Conservation (phyloP, 768 basidiomycete species). For the Lactifluus subvellereus region DNA sequence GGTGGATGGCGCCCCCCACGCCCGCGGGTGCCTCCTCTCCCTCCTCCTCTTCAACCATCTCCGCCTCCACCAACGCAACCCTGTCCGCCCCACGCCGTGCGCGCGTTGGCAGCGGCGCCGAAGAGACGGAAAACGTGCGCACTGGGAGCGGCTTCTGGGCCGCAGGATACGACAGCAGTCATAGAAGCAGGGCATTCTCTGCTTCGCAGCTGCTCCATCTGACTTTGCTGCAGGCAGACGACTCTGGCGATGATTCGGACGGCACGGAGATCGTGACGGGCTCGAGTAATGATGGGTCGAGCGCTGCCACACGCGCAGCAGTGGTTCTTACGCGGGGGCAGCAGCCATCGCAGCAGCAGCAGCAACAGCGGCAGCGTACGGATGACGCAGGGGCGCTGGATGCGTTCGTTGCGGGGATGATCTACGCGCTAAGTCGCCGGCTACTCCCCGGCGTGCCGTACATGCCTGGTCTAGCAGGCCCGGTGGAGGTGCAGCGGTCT, state of each 20-base stretch:
- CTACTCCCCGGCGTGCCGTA: slow-evolving; percentile 74
- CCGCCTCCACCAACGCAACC: background rate
- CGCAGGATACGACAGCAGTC: slow-evolving; percentile 42
- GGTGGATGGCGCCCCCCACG: slow-evolving; percentile 59
- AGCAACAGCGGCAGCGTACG: slow-evolving; percentile 27
- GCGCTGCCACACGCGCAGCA: slow-evolving; percentile 19
- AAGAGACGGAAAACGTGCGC: slow-evolving; percentile 41
- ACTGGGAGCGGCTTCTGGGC: slow-evolving; percentile 81
- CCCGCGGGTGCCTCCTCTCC: slow-evolving; percentile 24
- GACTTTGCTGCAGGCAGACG: slow-evolving; percentile 39
- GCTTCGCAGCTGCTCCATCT: slow-evolving; percentile 24
- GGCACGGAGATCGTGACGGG: slow-evolving; percentile 22
- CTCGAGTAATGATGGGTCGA: slow-evolving; percentile 28
- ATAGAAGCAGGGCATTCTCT: slow-evolving; percentile 53
- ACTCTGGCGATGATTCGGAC: slow-evolving; percentile 51
- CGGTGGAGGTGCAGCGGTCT: slow-evolving; percentile 22
- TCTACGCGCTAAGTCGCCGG: slow-evolving; percentile 68
- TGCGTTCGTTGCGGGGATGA: slow-evolving; percentile 82
- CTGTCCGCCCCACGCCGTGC: background rate
- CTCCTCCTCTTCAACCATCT: slow-evolving; percentile 23
- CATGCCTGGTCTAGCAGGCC: slow-evolving; percentile 43
- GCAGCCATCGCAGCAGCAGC: background rate
- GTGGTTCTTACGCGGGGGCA: background rate
- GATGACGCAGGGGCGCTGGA: slow-evolving; percentile 78
- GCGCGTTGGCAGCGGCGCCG: slow-evolving; percentile 8